Conservation (phyloP, 495 filamentous ascomycete species). For the Lasiosphaeris hirsuta region DNA sequence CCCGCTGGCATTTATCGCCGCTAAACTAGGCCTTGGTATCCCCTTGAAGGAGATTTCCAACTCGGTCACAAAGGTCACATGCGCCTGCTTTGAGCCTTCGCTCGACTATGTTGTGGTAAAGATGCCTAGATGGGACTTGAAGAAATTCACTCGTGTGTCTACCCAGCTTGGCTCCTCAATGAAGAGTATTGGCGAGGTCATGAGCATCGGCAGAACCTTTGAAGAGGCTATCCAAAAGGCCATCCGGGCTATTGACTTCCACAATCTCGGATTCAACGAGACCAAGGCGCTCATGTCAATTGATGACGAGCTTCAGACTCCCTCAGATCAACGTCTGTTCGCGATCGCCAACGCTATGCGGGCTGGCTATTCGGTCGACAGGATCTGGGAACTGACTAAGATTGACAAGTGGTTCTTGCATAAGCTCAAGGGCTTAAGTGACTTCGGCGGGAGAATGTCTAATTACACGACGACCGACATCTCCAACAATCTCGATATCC, state of each 20-base stretch:
- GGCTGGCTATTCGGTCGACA: slow-evolving; percentile 85
- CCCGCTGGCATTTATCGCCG: slow-evolving; percentile 91
- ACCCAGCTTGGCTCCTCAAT: slow-evolving; percentile 94
- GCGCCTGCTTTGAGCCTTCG: slow-evolving; percentile 98
- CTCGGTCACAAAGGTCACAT: slow-evolving; percentile 92
- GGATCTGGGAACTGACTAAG: slow-evolving; percentile 95
- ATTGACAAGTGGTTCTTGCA: slow-evolving; percentile 98
- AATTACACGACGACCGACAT: slow-evolving; percentile 67
- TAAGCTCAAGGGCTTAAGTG: slow-evolving; percentile 82
- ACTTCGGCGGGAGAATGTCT: slow-evolving; percentile 78
- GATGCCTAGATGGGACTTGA: slow-evolving; percentile 97
- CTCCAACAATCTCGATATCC: slow-evolving; percentile 49
- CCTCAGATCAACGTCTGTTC: slow-evolving; percentile 95
- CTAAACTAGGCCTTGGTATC: slow-evolving; percentile 91
- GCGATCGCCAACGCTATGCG: slow-evolving; percentile 98
- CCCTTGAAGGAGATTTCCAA: slow-evolving; percentile 96
- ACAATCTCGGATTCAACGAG: slow-evolving; percentile 93
- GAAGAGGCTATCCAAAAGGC: slow-evolving; percentile 99
- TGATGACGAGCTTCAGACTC: slow-evolving; percentile 91
- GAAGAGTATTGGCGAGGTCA: slow-evolving; percentile 99
- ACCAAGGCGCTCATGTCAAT: slow-evolving; percentile 92
- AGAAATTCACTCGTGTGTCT: slow-evolving; percentile 96
- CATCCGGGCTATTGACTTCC: slow-evolving; percentile 89
- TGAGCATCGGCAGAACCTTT: slow-evolving; percentile 95
- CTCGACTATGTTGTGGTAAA: slow-evolving; percentile 98